Base-by-base conservation (phyloP, 768 basidiomycete species). In the Amanita subjunquillea region DNA sequence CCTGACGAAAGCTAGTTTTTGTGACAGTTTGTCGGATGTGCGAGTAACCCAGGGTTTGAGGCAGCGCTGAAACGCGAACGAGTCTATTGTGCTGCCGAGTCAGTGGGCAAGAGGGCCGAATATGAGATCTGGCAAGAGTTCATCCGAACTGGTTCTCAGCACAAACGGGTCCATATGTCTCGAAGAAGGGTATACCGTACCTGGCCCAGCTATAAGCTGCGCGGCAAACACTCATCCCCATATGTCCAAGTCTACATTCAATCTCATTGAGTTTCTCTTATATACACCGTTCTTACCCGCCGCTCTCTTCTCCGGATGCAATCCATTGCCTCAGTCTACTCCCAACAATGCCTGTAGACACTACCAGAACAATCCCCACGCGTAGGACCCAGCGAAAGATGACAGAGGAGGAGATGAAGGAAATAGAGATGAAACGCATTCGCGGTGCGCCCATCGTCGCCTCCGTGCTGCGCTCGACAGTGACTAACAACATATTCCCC, bases 381-480 rank as follows among this genome's bases (percentile, higher is more conserved):
- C 67, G 71, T 27, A 61, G 72, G 37, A 65, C 69, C 0, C 72
- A 72, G 55, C 70, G 71, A 51, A 72, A 70, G 55, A 60, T 72
- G 20, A 74, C 74, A 4, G 74, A 78, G 55, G 76, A 77, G 57
- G 76, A 77, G 59, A 55, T 75, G 55, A 73, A 70, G 56, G 77
- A 77, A 44, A 76, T 77, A 48, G 76, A 79, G 56, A 58, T 73
- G 44, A 79, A 77, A 58, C 68, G 77, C 17, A 63, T 75, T 39
- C 63, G 71, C 51, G 77, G 77, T 73, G 41, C 15, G 70, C 56
- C 29, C 3, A 10, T 12, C 47, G 3, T 12, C 15, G 8, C 12
- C 20, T 30, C 10, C 22, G 1, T 15, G 3, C n/a, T 1, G 25
- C n/a, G 15, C 30, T 27, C 15, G n/a, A 17, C 15, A 17, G 6